phyloP scores from a whole-genome alignment of 495 filamentous ascomycete species.

The Chaetomium tenue region DNA sequence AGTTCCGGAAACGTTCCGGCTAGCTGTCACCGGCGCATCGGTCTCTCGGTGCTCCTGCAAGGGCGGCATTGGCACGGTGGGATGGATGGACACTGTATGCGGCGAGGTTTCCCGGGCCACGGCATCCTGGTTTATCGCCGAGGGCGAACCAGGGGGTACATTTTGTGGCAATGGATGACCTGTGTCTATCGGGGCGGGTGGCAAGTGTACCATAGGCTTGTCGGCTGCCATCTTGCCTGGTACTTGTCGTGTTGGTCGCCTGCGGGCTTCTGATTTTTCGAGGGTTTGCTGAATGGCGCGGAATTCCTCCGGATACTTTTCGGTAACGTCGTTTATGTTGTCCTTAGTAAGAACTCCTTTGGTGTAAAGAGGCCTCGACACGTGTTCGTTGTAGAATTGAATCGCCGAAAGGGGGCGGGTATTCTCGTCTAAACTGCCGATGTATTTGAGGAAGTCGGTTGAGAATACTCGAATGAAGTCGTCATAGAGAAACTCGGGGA shows the following conservation, averaged over 20 bases:
- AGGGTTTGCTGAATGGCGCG: conserved; percentile 11
- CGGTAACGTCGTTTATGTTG: conserved; percentile 36
- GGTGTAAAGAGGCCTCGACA: conserved; percentile 39
- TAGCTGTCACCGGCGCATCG: neutral
- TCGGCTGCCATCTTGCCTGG: neutral
- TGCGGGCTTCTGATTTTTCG: neutral
- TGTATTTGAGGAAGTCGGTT: conserved; percentile 45
- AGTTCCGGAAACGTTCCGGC: neutral
- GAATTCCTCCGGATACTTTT: conserved; percentile 25
- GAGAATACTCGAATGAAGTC: conserved; percentile 60
- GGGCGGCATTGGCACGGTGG: neutral
- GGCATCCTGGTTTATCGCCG: neutral
- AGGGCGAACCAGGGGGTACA: neutral
- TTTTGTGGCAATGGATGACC: neutral
- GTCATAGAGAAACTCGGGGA: conserved; percentile 59
- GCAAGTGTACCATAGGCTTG: neutral
- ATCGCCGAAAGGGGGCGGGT: conserved; percentile 36
- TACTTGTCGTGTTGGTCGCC: neutral
- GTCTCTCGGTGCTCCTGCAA: neutral
- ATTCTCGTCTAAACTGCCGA: conserved; percentile 24
- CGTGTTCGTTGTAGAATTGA: conserved; percentile 48
- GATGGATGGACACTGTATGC: neutral
- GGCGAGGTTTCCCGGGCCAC: neutral
- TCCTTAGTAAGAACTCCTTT: conserved; percentile 38
- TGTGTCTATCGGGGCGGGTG: neutral